These are phyloP conservation scores for Xylaria longipes DNA, from an alignment of 495 filamentous ascomycete species.

Conservation along the genomic window DNA sequence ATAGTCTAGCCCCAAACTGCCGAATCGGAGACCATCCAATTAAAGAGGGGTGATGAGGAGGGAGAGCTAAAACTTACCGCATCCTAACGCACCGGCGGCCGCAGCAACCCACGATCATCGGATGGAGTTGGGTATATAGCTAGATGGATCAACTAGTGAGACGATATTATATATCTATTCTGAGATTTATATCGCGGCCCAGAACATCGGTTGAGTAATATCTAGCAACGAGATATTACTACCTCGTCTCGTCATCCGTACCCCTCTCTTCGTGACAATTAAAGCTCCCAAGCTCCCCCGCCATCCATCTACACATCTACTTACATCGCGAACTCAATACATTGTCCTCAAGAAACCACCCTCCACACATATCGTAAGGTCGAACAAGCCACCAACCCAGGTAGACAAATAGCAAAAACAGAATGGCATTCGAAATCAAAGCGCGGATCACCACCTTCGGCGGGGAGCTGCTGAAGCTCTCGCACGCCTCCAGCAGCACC, in stretches of 20 bases:
- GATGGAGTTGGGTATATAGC: background rate
- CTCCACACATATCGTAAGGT: background rate
- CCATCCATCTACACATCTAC: background rate
- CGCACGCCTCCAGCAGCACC: slow-evolving; percentile 76
- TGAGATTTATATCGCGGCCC: background rate
- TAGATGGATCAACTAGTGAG: background rate
- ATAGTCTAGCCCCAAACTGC: background rate
- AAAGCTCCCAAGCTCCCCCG: background rate
- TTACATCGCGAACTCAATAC: background rate
- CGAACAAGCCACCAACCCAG: background rate
- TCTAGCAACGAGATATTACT: background rate
- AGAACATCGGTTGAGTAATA: background rate
- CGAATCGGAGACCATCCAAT: slow-evolving; percentile 7
- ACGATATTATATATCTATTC: background rate
- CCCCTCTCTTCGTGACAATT: background rate
- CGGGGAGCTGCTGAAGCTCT: slow-evolving; percentile 92
- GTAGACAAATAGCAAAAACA: slow-evolving; percentile 12
- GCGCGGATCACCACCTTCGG: slow-evolving; percentile 91
- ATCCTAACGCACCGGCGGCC: background rate
- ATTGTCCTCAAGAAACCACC: background rate
- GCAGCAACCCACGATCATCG: background rate
- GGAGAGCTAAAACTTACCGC: background rate
- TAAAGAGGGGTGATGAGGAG: background rate
- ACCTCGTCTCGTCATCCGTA: background rate
- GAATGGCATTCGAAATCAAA: slow-evolving; percentile 84